Base-by-base conservation (phyloP, 2,329 filamentous ascomycete genomes). In the Aspergillus sp. region DNA sequence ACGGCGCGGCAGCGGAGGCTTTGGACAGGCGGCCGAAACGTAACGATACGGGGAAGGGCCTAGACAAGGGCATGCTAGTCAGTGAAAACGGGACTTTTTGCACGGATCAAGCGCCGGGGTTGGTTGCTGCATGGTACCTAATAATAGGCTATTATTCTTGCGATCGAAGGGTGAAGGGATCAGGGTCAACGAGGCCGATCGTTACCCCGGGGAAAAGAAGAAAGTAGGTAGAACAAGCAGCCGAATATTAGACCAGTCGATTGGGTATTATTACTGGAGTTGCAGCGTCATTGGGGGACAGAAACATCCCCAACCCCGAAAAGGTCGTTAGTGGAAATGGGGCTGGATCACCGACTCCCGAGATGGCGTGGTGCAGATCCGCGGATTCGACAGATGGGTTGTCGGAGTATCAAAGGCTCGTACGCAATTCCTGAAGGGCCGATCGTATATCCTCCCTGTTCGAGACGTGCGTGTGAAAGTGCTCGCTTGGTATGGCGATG, bases 341-440 rank as follows among this genome's bases (percentile, higher is more conserved):
- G 32, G 47, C 40, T 43, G 32, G 49, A 38, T 40, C 44, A 50
- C 32, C 26, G 50, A 22, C 35, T 46, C 52, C 50, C 33, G 45
- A 53, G 45, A 55, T 49, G 50, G 52, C 42, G 52, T 50, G 43
- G 52, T 38, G 41, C 38, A 46, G 38, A 36, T 52, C 30, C 42
- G 47, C 41, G 22, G 47, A 40, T 49, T 43, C 14, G 30, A 20
- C 30, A 38, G 11, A n/a, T 38, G 35, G 11, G 4, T 11, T n/a
- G 8, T 14, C 13, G 13, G 16, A 38, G 6, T 17, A 7, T n/a
- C 6, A 14, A 38, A 3, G 4, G 11, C 11, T 35, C 33, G 33
- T 3, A n/a, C n/a, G 11, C 11, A n/a, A n/a, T 4, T 11, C 11
- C 35, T 38, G 35, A n/a, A 38, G 35, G 35, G 5, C 6, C 13